Evolutionary conservation across 345 rosid genomes (phyloP).

Genomic region (Populus davidiana): DNA sequence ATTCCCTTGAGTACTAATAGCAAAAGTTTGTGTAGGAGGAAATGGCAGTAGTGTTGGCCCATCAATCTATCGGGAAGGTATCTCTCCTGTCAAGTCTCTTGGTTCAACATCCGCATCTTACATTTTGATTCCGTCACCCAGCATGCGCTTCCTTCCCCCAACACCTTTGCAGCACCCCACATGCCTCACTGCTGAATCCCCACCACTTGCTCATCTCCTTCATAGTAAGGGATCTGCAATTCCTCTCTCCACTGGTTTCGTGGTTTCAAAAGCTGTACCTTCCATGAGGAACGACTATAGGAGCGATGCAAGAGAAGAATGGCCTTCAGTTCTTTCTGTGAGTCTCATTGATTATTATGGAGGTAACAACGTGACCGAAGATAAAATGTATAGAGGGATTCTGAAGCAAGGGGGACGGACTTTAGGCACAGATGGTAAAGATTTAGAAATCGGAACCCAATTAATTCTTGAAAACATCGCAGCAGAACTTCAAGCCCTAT

Average conservation of each 20-base stretch:
- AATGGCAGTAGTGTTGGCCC: constrained; percentile 42
- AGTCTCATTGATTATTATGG: constrained; percentile 89
- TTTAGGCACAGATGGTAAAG: constrained; percentile 55
- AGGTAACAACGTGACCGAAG: constrained; percentile 47
- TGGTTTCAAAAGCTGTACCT: constrained; percentile 87
- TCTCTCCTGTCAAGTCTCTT: constrained; percentile 86
- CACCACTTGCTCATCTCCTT: constrained; percentile 97
- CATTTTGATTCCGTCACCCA: constrained; percentile 88
- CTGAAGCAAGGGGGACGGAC: constrained; percentile 62
- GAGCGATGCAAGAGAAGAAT: constrained; percentile 71
- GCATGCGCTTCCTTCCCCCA: constrained; percentile 94
- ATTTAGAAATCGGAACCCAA: constrained; percentile 71
- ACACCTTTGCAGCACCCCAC: constrained; percentile 88
- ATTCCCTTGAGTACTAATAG: background rate
- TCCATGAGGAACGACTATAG: constrained; percentile 73
- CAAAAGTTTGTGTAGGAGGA: constrained; percentile 46
- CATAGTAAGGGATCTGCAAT: constrained; percentile 93
- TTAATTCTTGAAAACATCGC: constrained; percentile 73
- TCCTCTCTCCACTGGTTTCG: constrained; percentile 86
- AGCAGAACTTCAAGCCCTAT: constrained; percentile 95
- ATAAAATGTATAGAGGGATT: constrained; percentile 48
- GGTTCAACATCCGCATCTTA: constrained; percentile 80
- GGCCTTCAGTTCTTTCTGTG: constrained; percentile 91
- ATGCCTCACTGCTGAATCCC: constrained; percentile 96
- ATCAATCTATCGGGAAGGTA: constrained; percentile 74